Conservation (phyloP, 768 basidiomycete species). For the Russula olivacea region DNA sequence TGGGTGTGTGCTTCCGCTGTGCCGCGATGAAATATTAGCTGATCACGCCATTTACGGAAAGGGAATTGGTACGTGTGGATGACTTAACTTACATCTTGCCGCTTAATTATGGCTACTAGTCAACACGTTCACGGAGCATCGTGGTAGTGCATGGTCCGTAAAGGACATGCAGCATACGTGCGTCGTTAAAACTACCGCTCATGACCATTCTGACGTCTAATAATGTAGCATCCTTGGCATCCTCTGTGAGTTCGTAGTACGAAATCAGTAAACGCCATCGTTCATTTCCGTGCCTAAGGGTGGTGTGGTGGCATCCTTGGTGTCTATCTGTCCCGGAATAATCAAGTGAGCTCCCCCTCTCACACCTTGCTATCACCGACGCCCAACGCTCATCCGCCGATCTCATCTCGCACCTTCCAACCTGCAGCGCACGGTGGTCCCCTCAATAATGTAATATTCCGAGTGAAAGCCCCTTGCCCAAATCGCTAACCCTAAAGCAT, state of each 20-base stretch:
- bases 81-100: neutral
- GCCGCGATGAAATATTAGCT: neutral
- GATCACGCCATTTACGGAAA: slow-evolving; percentile 4
- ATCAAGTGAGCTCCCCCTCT: slow-evolving; percentile 45
- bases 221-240: slow-evolving; percentile 58
- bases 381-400: neutral
- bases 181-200: slow-evolving; percentile 30
- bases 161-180: slow-evolving; percentile 96
- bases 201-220: slow-evolving; percentile 4
- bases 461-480: slow-evolving; percentile 14
- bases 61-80: slow-evolving; percentile 25
- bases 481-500: neutral
- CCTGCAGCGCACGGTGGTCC: slow-evolving; percentile 67
- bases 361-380: slow-evolving; percentile 7
- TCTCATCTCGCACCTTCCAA: neutral
- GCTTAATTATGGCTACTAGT: slow-evolving; percentile 37
- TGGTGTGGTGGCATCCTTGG: slow-evolving; percentile 91
- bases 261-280: neutral
- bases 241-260: slow-evolving; percentile 46
- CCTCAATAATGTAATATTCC: slow-evolving; percentile 61
- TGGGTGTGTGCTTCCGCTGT: slow-evolving; percentile 39
- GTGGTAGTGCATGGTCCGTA: slow-evolving; percentile 71
- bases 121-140: slow-evolving; percentile 92
- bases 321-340: slow-evolving; percentile 72
- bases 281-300: slow-evolving; percentile 44